Evolutionary conservation across 1,284 basidiomycete species (phyloP), one percentile per base, ranked within the genome.

Genomic region (Hemileia vastatrix): DNA sequence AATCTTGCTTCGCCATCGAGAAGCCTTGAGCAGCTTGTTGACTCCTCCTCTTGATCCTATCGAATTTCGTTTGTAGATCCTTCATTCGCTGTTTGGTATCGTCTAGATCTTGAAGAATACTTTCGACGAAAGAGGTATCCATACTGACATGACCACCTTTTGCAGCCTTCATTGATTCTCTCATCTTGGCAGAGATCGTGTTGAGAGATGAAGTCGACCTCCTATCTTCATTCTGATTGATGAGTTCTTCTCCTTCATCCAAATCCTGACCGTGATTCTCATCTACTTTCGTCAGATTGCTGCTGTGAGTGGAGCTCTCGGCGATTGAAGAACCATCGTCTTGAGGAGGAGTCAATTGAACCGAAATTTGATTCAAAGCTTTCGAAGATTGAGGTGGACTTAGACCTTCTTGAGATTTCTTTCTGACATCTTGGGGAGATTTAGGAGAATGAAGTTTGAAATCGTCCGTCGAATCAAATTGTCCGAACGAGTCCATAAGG

Each of bases 21-120:
- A 97, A 80, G 15, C 93, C 93, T 67, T 93, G 88, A 62, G 93
- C 88, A 68, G 90, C 92, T 70, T 91, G 88, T 71, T 89, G 88
- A 74, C 90, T 94, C 50, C 86, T 83, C 65, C 90, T 91, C 83
- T 90, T 90, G 71, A 90, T 85, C 23, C 86, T 85, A 72, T 91
- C 88, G 68, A 94, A 83, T 75, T 84, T 87, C 65, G 77, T 80
- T 72, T 86, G 89, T 67, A 96, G 78, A 55, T 83, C 83, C 48
- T 77, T 70, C 67, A 84, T 83, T 64, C 86, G 84, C 31, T 81
- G 79, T 68, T 82, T 82, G 47, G 84, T 81, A 43, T 83, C 80
- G 65, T 89, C 85, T 63, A 94, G 77, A 63, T 86, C 82, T 43
- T 77, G 77, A 33, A 93, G 71, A 19, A 93, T 82, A 11, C 83